Percentiles rank a stretch among this genome's conserved stretches.
Conservation (phyloP, 2,329 filamentous ascomycete genomes). For the Fusarium kyushuense region DNA sequence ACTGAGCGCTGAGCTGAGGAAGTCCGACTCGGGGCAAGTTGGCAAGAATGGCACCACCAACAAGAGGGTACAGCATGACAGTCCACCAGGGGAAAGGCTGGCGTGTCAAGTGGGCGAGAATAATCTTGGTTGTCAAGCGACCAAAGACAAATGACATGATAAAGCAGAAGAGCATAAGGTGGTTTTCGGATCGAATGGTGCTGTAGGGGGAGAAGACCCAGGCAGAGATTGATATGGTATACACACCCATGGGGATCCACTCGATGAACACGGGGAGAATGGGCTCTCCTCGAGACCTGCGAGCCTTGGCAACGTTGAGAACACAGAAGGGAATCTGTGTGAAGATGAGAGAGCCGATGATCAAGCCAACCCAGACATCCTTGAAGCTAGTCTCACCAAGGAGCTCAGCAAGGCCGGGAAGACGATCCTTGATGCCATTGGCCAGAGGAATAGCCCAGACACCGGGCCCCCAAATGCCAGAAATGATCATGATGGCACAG, state of each 20-base stretch:
- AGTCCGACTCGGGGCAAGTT: constrained; percentile 86
- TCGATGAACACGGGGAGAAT: constrained; percentile 88
- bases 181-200: constrained; percentile 82
- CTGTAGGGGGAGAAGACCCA: constrained; percentile 95
- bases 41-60: constrained; percentile 84
- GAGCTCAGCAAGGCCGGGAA: constrained; percentile 65
- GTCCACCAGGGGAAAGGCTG: constrained; percentile 99
- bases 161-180: constrained; percentile 90
- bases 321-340: constrained; percentile 91
- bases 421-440: constrained; percentile 69
- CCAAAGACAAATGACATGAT: constrained; percentile 98
- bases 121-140: constrained; percentile 98
- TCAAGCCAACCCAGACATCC: constrained; percentile 86
- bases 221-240: constrained; percentile 77
- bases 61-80: constrained; percentile 85
- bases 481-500: constrained; percentile 84
- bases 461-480: constrained; percentile 86
- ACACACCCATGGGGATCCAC: constrained; percentile 92
- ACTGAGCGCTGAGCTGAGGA: constrained; percentile 69
- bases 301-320: constrained; percentile 83
- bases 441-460: constrained; percentile 86
- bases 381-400: constrained; percentile 81
- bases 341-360: constrained; percentile 73
- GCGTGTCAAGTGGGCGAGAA: constrained; percentile 90
- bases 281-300: constrained; percentile 77